These are phyloP conservation scores for Irpex sp. DNA, from an alignment of 1,284 basidiomycete species.

Conservation along the genomic window DNA sequence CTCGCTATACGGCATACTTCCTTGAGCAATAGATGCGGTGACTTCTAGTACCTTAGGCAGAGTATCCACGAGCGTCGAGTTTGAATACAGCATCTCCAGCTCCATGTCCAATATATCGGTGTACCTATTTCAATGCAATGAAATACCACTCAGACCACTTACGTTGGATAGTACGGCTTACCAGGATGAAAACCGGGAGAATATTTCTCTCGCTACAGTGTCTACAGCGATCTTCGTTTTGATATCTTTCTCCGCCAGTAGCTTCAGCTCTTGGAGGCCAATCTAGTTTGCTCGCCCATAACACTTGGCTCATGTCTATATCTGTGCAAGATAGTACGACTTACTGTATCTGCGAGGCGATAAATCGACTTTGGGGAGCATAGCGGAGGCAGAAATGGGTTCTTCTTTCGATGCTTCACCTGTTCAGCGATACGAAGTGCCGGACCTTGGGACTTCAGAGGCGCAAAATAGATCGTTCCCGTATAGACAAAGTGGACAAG, in stretches of 20 bases:
- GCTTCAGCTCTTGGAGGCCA: constrained; percentile 10
- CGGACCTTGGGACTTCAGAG: constrained; percentile 11
- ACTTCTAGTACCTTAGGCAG: not conserved
- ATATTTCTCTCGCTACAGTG: constrained; percentile 4
- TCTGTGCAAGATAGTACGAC: not conserved
- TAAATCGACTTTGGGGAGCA: constrained; percentile 18
- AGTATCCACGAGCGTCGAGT: not conserved
- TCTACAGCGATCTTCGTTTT: not conserved
- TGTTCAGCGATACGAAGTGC: not conserved
- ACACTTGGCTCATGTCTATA: not conserved
- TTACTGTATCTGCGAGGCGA: constrained; percentile 14
- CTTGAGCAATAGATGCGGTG: not conserved
- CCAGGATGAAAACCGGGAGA: constrained; percentile 15
- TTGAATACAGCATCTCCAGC: not conserved
- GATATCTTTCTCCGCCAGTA: constrained; percentile 5
- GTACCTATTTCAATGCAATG: constrained; percentile 2
- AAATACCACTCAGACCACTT: not conserved
- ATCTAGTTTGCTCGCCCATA: constrained; percentile 4
- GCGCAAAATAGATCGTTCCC: constrained; percentile 11
- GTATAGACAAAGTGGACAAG: constrained; percentile 16
- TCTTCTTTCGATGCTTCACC: not conserved
- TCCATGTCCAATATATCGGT: constrained; percentile 9
- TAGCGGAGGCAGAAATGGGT: constrained; percentile 5
- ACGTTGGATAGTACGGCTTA: not conserved
- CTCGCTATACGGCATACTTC: not conserved